These are phyloP conservation scores for Dothistroma septosporum DNA, from an alignment of 2,329 filamentous ascomycete species.

Conservation along the genomic window DNA sequence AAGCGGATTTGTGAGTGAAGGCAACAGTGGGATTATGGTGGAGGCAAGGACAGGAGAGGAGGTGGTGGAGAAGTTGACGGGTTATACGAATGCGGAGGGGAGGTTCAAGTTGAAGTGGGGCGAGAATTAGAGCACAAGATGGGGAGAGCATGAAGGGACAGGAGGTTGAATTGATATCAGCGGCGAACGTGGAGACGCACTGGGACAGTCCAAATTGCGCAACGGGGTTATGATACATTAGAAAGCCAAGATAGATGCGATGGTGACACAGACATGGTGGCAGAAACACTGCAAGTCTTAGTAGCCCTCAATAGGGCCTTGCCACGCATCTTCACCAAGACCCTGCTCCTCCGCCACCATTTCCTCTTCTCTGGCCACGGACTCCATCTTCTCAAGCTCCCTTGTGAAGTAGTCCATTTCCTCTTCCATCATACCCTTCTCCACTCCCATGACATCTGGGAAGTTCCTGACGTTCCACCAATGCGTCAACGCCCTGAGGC, in stretches of 20 bases:
- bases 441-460: conserved; percentile 66
- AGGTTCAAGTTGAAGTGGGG: conserved; percentile 81
- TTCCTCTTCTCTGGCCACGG: conserved; percentile 23
- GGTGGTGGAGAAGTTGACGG: conserved; percentile 64
- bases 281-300: conserved; percentile 5
- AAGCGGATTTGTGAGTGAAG: conserved; percentile 69
- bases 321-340: conserved; percentile 20
- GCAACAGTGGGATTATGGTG: conserved; percentile 71
- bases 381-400: conserved; percentile 50
- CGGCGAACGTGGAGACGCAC: too few species aligned
- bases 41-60: conserved; percentile 69
- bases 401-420: conserved; percentile 48
- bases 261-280: background rate
- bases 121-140: conserved; percentile 45
- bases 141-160: background rate
- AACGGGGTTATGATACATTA: background rate
- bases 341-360: conserved; percentile 20
- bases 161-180: background rate
- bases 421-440: conserved; percentile 37
- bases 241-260: background rate
- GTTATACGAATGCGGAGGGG: conserved; percentile 71
- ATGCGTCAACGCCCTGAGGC: conserved; percentile 80
- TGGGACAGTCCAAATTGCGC: background rate
- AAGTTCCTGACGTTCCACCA: conserved; percentile 89
- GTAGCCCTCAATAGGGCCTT: conserved; percentile 31